A percentile compares a stretch with the other conserved stretches of the same genome.
Evolutionary conservation across 2,329 filamentous ascomycete species (phyloP).

Genomic region (Macrophomina phaseolina): DNA sequence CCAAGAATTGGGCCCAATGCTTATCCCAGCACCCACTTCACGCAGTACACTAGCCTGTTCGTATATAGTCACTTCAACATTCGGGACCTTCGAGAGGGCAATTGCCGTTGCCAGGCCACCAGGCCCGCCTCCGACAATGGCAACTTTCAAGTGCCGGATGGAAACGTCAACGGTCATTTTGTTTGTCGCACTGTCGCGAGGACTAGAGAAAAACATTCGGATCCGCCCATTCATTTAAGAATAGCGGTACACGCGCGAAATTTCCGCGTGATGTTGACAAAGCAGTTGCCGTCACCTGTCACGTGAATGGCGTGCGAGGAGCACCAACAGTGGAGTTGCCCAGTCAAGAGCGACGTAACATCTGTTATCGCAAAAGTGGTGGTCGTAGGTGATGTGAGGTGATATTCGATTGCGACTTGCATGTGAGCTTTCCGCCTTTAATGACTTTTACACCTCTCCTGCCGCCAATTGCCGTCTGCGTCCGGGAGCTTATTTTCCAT

Average conservation of each 20-base stretch:
- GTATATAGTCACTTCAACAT: conserved; percentile 44
- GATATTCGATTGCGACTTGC: neutral
- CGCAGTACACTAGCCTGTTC: conserved; percentile 43
- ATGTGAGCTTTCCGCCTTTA: neutral
- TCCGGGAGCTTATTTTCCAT: too few relatives aligned
- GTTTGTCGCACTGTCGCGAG: neutral
- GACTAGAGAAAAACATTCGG: neutral
- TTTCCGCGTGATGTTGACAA: conserved; percentile 29
- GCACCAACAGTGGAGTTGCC: neutral
- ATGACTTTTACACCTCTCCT: neutral
- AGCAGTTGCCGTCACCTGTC: conserved; percentile 30
- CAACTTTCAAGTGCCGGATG: conserved; percentile 33
- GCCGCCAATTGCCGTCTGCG: too few relatives aligned
- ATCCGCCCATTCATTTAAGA: neutral
- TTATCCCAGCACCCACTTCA: conserved; percentile 34
- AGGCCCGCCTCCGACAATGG: conserved; percentile 35
- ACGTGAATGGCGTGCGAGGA: conserved; percentile 31
- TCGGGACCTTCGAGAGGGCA: conserved; percentile 30
- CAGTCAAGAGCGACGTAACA: neutral
- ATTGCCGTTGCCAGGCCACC: conserved; percentile 33
- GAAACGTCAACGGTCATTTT: conserved; percentile 29
- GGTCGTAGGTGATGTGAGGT: conserved; percentile 2
- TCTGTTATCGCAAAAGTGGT: conserved; percentile 15
- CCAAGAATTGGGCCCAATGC: conserved; percentile 43
- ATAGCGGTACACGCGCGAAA: neutral